Evolutionary conservation across 257 asterid species (phyloP).

Genomic region (Cordia subcordata): DNA sequence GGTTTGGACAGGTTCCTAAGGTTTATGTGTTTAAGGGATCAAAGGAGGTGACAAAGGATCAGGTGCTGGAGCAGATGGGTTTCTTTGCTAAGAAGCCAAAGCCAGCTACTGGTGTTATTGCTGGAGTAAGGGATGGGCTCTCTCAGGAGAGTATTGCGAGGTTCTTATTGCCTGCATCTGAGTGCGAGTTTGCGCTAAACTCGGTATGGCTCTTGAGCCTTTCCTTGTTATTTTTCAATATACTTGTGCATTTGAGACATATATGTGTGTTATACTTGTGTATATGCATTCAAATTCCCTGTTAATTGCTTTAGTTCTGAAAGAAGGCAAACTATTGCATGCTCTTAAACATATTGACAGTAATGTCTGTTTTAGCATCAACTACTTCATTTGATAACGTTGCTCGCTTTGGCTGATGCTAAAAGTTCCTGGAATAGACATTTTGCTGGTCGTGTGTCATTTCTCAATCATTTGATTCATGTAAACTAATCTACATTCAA

Average conservation of each 20-base stretch:
- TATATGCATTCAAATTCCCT: background rate
- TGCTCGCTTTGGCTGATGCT: no score
- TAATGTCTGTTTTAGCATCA: no score
- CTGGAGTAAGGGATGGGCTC: constrained; percentile 91
- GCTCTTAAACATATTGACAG: no score
- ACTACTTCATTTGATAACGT: no score
- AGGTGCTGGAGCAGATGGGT: constrained; percentile 92
- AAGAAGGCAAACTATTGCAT: no score
- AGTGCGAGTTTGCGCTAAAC: constrained; percentile 89
- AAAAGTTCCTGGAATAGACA: no score
- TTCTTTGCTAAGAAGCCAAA: constrained; percentile 77
- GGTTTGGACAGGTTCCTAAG: constrained; percentile 87
- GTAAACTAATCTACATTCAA: no score
- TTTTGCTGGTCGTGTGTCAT: no score
- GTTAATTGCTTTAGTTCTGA: no score
- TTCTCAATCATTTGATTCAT: no score
- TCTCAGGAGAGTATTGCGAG: constrained; percentile 91
- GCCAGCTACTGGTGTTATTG: constrained; percentile 82
- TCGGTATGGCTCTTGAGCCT: constrained; percentile 48
- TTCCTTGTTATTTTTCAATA: constrained; percentile 10
- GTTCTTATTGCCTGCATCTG: constrained; percentile 93
- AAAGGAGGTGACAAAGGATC: constrained; percentile 83
- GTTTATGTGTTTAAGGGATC: constrained; percentile 95
- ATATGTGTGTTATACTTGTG: constrained; percentile 1
- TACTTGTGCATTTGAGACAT: background rate